Evolutionary conservation across 306 rosid species (phyloP).

Genomic region (Chamaecrista fasciculata): DNA sequence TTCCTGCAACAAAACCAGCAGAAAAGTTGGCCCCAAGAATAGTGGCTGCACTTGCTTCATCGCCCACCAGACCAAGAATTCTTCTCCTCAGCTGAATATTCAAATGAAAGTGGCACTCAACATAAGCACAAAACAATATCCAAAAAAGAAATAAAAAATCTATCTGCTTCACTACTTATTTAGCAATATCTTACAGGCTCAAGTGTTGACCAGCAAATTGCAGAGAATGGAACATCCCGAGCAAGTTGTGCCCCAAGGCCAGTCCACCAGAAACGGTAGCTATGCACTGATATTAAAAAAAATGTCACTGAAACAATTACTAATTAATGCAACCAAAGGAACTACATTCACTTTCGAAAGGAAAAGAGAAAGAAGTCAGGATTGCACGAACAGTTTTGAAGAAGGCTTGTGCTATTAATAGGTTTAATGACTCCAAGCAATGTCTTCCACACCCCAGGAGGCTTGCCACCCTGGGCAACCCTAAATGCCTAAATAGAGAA

Average conservation of each 20-base stretch:
- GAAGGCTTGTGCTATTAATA: slow-evolving; percentile 36
- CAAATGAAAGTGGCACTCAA: slow-evolving; percentile 28
- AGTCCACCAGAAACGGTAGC: slow-evolving; percentile 80
- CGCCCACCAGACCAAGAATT: slow-evolving; percentile 58
- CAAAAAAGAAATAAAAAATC: slow-evolving; percentile 2
- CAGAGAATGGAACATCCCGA: slow-evolving; percentile 96
- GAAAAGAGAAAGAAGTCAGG: neutral
- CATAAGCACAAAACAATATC: slow-evolving; percentile 26
- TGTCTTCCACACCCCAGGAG: slow-evolving; percentile 85
- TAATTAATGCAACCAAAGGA: slow-evolving; percentile 23
- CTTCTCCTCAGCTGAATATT: slow-evolving; percentile 59
- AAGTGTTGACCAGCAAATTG: slow-evolving; percentile 93
- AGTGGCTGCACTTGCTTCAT: slow-evolving; percentile 50
- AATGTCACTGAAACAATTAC: neutral
- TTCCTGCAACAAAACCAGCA: slow-evolving; percentile 89
- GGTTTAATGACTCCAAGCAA: slow-evolving; percentile 66
- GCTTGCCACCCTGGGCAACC: slow-evolving; percentile 52
- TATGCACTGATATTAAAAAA: slow-evolving; percentile 50
- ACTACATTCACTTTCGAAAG: slow-evolving; percentile 18
- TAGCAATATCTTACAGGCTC: slow-evolving; percentile 68
- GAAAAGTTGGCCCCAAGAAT: slow-evolving; percentile 80
- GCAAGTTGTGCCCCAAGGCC: slow-evolving; percentile 97
- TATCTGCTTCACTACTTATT: slow-evolving; percentile 2
- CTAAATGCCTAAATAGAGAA: slow-evolving; percentile 60
- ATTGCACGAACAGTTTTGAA: slow-evolving; percentile 52